A percentile compares a stretch with the other conserved stretches of the same genome.
Conservation (phyloP, 768 basidiomycete species). For the Panaeolus papilionaceus region DNA sequence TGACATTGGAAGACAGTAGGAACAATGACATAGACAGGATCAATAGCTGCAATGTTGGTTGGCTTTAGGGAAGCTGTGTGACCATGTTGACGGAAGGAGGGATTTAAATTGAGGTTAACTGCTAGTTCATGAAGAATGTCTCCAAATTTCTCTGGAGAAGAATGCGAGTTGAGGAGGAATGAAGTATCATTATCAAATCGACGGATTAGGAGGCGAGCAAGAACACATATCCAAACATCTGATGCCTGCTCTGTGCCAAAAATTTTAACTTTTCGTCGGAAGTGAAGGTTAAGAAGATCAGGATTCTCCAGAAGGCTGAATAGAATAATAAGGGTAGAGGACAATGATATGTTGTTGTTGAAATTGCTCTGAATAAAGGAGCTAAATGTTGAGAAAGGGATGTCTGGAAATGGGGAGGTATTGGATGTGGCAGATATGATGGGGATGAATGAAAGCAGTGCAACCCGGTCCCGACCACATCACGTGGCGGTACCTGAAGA, state of each 20-base stretch:
- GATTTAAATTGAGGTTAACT: background rate
- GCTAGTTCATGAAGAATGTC: background rate
- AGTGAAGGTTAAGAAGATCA: slow-evolving; percentile 27
- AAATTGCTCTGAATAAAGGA: no score
- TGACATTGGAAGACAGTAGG: background rate
- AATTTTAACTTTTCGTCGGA: slow-evolving; percentile 18
- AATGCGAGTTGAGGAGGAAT: background rate
- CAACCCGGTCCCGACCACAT: no score
- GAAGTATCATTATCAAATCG: background rate
- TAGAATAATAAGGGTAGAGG: slow-evolving; percentile 24
- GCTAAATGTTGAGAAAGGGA: no score
- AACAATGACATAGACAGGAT: background rate
- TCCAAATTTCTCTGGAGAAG: background rate
- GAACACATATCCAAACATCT: background rate
- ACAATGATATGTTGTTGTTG: slow-evolving; percentile 20
- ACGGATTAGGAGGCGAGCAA: background rate
- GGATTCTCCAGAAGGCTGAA: slow-evolving; percentile 27
- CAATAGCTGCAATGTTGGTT: background rate
- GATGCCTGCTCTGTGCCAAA: background rate
- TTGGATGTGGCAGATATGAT: no score
- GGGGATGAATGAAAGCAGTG: no score
- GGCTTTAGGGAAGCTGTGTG: background rate
- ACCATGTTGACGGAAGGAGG: background rate
- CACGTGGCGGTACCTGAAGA: no score
- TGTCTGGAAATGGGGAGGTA: no score